Base-by-base conservation (phyloP, 108 stramenopile genomes). In the Heterococcus sp. region DNA sequence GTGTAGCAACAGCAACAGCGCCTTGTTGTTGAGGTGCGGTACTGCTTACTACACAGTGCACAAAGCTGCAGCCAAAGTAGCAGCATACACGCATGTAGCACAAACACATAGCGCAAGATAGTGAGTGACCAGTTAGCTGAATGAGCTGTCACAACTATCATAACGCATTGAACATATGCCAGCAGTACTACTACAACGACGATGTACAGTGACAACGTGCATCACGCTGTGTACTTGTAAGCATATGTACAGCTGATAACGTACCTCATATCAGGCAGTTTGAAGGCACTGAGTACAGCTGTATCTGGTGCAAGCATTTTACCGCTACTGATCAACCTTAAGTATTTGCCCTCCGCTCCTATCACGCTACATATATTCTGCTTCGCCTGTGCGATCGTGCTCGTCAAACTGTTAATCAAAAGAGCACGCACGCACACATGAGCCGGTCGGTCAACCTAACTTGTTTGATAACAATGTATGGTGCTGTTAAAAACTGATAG, bases 311-410 rank as follows among this genome's bases (percentile, higher is more conserved):
- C 40, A 30, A 82, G 72, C 80, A 82, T 82, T 31, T 74, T 73
- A 1, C 80, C 80, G 35, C 72, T 72, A 11, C 39, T 29, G 63
- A 82, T 82, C 30, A 82, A 66, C 2, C 80, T 66, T 46, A 82
- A 67, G 73, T 82, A 82, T 37, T 82, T 82, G 26, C 73, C 80
- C 73, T 74, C 80, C 1, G 80, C 80, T 32, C 78, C 78, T 1
- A 80, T 73, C 3, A 69, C 78, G 2, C 37, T 29, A 31, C 70
- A 38, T 31, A 80, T 72, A 1, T 69, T 37, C 14, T 30, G 27
- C 36, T 80, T 80, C 35, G 72, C 66, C 78, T 80, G 72, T 30
- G 68, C 68, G 58, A 63, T 26, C 27, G 31, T 11, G 27, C 27
- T 69, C 30, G 31, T 8, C 2, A 37, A 28, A 32, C 38, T 26